Evolutionary conservation across 2,329 filamentous ascomycete genomes (phyloP).

Genomic region (Botryotinia globosa): DNA sequence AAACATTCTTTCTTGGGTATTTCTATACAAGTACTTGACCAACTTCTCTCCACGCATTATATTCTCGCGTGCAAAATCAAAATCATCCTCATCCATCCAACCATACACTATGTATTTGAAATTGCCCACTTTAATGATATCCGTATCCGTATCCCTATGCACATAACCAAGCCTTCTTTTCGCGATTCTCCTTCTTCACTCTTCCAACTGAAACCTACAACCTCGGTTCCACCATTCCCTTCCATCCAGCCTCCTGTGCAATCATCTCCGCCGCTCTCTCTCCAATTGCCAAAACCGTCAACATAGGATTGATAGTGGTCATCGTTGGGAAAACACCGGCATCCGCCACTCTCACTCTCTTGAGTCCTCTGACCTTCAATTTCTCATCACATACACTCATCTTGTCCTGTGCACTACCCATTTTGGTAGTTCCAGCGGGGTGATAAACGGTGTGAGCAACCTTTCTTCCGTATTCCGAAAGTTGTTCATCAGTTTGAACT

Average conservation of each 20-base stretch:
- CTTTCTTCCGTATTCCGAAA: slow-evolving; percentile 76
- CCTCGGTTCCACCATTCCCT: slow-evolving; percentile 32
- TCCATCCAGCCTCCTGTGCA: slow-evolving; percentile 68
- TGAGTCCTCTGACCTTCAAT: slow-evolving; percentile 69
- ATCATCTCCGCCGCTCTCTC: slow-evolving; percentile 85
- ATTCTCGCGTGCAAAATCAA: background rate
- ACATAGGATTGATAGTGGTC: slow-evolving; percentile 84
- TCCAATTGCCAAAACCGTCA: slow-evolving; percentile 80
- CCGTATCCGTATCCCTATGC: background rate
- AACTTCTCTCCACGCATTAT: background rate
- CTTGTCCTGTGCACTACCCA: slow-evolving; percentile 71
- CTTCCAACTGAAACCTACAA: slow-evolving; percentile 27
- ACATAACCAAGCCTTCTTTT: background rate
- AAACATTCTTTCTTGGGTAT: background rate
- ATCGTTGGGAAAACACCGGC: slow-evolving; percentile 88
- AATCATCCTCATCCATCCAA: background rate
- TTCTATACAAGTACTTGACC: background rate
- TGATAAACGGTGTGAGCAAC: slow-evolving; percentile 90
- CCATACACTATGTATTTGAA: background rate
- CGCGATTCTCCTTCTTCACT: background rate
- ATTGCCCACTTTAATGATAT: background rate
- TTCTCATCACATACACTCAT: slow-evolving; percentile 77
- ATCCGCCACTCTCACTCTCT: slow-evolving; percentile 75
- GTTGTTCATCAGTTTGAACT: slow-evolving; percentile 69
- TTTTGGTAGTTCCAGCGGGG: slow-evolving; percentile 84